Conservation (phyloP, 345 rosid genomes). For the Limnanthes douglasii region DNA sequence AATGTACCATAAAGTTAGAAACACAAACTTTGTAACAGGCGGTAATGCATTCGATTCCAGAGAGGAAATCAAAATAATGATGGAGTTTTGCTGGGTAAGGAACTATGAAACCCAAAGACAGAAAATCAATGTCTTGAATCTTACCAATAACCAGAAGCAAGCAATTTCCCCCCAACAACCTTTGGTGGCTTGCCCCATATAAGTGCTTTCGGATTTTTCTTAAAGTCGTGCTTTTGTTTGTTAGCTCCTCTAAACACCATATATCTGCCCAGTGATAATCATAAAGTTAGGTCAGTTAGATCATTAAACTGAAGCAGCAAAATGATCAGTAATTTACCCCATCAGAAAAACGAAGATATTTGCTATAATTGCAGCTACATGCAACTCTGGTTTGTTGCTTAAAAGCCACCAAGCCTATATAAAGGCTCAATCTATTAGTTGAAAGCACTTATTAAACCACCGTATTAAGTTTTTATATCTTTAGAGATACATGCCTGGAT, state of each 20-base stretch:
- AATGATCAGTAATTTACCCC: conserved; percentile 37
- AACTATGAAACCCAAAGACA: conserved; percentile 1
- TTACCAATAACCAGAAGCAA: conserved; percentile 92
- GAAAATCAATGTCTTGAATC: not conserved
- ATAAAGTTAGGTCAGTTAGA: conserved; percentile 1
- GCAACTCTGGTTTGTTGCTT: conserved; percentile 57
- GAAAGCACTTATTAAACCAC: not conserved
- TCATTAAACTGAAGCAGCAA: not conserved
- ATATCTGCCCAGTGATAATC: conserved; percentile 28
- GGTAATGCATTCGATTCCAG: too few species aligned
- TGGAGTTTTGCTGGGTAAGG: too few species aligned
- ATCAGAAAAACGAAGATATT: conserved; percentile 50
- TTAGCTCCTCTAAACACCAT: conserved; percentile 84
- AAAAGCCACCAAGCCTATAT: conserved; percentile 92
- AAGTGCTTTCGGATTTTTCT: conserved; percentile 62
- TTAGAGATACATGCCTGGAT: conserved; percentile 55
- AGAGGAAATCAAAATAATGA: too few species aligned
- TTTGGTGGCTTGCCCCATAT: conserved; percentile 85
- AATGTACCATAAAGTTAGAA: not conserved
- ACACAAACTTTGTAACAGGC: too few species aligned
- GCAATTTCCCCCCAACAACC: conserved; percentile 77
- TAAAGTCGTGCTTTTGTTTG: conserved; percentile 85
- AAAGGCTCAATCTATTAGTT: not conserved
- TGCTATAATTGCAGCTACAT: conserved; percentile 34
- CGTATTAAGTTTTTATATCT: not conserved